A percentile compares a stretch with the other conserved stretches of the same genome.
Conservation (phyloP, 2,329 filamentous ascomycete species). For the Talaromyces sp. region DNA sequence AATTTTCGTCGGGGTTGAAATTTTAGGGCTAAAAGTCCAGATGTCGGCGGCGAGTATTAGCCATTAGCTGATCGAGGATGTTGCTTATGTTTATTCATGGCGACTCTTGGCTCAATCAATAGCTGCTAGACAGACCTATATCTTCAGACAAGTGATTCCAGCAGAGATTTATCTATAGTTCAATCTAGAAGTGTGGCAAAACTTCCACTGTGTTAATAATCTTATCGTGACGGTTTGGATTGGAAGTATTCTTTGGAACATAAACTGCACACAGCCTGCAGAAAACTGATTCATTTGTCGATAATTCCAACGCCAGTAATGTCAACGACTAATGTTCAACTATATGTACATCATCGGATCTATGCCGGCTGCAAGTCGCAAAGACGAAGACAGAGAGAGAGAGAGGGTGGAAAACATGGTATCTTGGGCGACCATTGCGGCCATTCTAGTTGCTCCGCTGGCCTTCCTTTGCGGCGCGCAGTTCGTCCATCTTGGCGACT, state of each 20-base stretch:
- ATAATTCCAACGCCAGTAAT: constrained; percentile 29
- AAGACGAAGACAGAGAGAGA: constrained; percentile 12
- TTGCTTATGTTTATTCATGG: background rate
- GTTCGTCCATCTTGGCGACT: constrained; percentile 96
- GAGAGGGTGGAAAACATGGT: background rate
- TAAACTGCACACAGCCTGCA: background rate
- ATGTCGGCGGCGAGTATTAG: no score
- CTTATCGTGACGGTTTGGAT: background rate
- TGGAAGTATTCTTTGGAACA: background rate
- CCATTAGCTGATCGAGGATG: no score
- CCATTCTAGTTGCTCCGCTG: constrained; percentile 70
- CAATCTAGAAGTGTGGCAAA: background rate
- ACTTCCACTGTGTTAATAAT: background rate
- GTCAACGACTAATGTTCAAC: constrained; percentile 28
- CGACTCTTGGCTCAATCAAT: background rate
- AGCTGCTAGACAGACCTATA: background rate
- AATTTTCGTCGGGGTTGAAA: no score
- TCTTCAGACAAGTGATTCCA: background rate
- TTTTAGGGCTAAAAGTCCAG: no score
- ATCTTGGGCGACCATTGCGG: background rate
- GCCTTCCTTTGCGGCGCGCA: constrained; percentile 77
- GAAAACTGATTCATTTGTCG: constrained; percentile 8
- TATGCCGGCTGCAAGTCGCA: constrained; percentile 11
- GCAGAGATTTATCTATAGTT: background rate
- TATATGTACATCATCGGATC: constrained; percentile 35